Base-by-base conservation (phyloP, 2,329 filamentous ascomycete genomes). In the Colletotrichum plurivorum region DNA sequence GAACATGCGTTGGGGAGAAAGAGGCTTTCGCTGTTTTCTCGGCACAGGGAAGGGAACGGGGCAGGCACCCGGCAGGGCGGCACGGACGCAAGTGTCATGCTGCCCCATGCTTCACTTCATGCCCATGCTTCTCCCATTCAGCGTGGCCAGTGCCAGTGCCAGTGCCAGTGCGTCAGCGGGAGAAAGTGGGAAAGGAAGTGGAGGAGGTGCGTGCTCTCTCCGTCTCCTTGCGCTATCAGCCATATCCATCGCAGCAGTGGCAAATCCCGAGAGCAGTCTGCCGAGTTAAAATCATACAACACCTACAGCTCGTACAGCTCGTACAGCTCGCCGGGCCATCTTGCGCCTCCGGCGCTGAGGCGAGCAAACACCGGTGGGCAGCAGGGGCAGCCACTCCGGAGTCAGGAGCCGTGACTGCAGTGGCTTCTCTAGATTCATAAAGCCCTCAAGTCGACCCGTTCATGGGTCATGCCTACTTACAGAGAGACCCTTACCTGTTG, bases 391-490 rank as follows among this genome's bases (percentile, higher is more conserved):
- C 6, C 13, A n/a, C 10, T 5, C 58, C 31, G 41, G 39, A 63
- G 51, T 54, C 60, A 58, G 41, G 4, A 54, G 41, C 13, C 8
- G 7, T 39, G 36, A 53, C 54, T 41, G 18, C 6, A 16, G 41
- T 8, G 13, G 7, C 6, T 3, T 46, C 36, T n/a, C 18, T 20
- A 49, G 65, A 64, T 46, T 59, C 53, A 20, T 18, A 13, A 52
- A 13, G 7, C 6, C 31, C 31, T 39, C 25, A 39, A 9, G 18
- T 2, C 13, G 8, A 18, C 4, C 10, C 9, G 10, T 31, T 7
- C 48, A 59, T 59, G 65, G 65, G 48, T 63, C 39, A 67, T 67
- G 63, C 63, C 48, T 67, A 51, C 16, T 10, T 0, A 2, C 13
- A 5, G 22, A 16, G 7, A 18, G 46, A 48, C 39, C 39, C 46